Evolutionary conservation across 2,329 filamentous ascomycete genomes (phyloP).

Genomic region (Mycosphaerella sp.): DNA sequence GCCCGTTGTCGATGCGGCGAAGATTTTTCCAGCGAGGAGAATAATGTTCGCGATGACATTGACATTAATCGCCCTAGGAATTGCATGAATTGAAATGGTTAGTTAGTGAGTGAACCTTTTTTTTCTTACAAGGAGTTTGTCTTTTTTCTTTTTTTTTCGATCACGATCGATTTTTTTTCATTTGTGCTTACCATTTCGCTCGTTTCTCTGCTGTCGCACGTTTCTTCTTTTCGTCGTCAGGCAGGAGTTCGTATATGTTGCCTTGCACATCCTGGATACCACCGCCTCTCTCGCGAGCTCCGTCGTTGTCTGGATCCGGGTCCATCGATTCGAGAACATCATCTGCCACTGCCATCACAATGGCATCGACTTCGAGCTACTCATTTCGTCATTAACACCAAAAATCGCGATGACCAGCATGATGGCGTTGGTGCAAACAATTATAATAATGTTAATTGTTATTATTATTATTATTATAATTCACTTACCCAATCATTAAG

Average conservation of each 20-base stretch:
- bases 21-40: conserved; percentile 51
- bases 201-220: conserved; percentile 44
- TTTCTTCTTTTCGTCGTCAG: conserved; percentile 49
- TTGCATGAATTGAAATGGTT: no score
- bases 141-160: no score
- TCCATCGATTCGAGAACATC: conserved; percentile 57
- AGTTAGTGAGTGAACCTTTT: no score
- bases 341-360: conserved; percentile 52
- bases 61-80: conserved; percentile 49
- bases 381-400: no score
- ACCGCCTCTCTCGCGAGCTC: conserved; percentile 49
- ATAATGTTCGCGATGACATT: conserved; percentile 57
- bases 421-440: no score
- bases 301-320: conserved; percentile 53
- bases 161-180: background rate
- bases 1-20: conserved; percentile 50
- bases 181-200: conserved; percentile 41
- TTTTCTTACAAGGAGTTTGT: no score
- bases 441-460: no score
- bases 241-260: conserved; percentile 50
- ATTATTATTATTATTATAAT: no score
- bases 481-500: conserved; percentile 50
- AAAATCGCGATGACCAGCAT: no score
- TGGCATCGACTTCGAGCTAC: conserved; percentile 50
- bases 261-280: conserved; percentile 46